Evolutionary conservation across 2,329 filamentous ascomycete species (phyloP).

Genomic region (Aspergillus tubingensis): DNA sequence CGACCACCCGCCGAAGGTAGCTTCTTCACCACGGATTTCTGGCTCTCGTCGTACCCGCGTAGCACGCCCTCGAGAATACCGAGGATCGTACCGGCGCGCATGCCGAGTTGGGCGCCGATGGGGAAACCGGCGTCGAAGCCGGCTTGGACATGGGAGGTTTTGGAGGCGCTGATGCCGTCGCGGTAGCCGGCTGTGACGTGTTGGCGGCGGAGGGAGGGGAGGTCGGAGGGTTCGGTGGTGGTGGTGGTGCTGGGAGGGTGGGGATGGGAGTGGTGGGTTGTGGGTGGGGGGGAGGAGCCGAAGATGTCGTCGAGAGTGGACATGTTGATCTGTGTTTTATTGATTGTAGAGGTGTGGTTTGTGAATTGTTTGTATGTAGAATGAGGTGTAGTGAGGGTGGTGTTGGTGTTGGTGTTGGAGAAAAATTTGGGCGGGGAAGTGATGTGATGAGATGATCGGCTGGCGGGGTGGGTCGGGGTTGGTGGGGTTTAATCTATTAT

Average conservation of each 20-base stretch:
- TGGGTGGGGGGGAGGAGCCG: constrained; percentile 38
- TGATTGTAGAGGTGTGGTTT: background rate
- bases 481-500: background rate
- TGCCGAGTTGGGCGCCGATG: constrained; percentile 77
- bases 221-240: constrained; percentile 61
- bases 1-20: constrained; percentile 21
- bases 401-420: background rate
- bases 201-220: constrained; percentile 71
- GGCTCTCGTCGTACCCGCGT: constrained; percentile 35
- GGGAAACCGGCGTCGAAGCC: constrained; percentile 92
- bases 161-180: constrained; percentile 77
- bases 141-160: constrained; percentile 73
- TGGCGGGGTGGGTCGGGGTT: background rate
- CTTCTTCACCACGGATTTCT: constrained; percentile 29
- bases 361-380: background rate
- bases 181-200: constrained; percentile 88
- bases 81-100: constrained; percentile 71
- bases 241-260: constrained; percentile 1
- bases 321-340: constrained; percentile 13
- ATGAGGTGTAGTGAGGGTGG: background rate
- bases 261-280: background rate
- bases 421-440: constrained; percentile 1
- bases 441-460: background rate
- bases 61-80: constrained; percentile 75
- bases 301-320: constrained; percentile 45